phyloP scores from a whole-genome alignment of 2,329 filamentous ascomycete species.

The Xenoacremonium recifei region DNA sequence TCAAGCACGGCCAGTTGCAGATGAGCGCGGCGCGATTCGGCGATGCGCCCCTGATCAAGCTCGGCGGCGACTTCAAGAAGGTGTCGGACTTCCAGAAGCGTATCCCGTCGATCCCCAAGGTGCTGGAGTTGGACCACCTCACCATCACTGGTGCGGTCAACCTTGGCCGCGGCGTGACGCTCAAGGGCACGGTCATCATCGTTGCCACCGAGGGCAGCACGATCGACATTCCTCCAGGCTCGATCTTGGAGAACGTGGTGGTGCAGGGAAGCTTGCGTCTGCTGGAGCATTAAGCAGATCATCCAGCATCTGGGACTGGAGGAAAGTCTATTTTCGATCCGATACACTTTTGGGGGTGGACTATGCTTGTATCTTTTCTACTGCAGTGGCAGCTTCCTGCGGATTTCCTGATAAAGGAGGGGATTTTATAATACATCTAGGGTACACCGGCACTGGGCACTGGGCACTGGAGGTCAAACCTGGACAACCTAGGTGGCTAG shows the following conservation, averaged over 20 bases:
- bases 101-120: constrained; percentile 84
- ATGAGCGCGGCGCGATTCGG: constrained; percentile 97
- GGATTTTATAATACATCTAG: no score
- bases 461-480: no score
- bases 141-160: constrained; percentile 98
- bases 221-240: constrained; percentile 95
- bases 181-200: constrained; percentile 99
- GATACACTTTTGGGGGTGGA: no score
- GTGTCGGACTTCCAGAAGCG: constrained; percentile 93
- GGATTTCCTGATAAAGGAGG: no score
- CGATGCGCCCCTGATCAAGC: constrained; percentile 96
- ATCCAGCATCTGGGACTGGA: no score
- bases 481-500: no score
- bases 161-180: constrained; percentile 88
- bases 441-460: no score
- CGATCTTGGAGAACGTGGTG: constrained; percentile 96
- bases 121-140: constrained; percentile 88
- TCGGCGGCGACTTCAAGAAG: constrained; percentile 99
- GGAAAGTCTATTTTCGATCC: no score
- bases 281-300: constrained; percentile 62
- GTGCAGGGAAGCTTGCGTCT: constrained; percentile 91
- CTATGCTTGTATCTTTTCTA: no score
- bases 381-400: no score
- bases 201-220: constrained; percentile 97
- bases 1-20: constrained; percentile 96